These are phyloP conservation scores for Tolypocladium amazonense DNA, from an alignment of 2,329 filamentous ascomycete species.

Conservation along the genomic window DNA sequence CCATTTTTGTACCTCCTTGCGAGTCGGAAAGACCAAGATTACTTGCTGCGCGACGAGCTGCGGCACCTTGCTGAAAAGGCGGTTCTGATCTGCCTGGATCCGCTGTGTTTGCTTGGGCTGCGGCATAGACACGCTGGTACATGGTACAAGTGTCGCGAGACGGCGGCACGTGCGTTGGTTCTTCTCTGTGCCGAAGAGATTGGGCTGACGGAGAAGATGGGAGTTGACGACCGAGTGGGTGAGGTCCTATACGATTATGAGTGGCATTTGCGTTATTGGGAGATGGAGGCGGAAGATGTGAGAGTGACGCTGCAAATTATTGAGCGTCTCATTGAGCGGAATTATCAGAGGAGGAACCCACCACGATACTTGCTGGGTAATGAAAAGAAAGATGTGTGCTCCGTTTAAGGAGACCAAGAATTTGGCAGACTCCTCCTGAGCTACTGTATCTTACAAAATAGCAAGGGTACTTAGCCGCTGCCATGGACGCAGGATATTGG, in stretches of 20 bases:
- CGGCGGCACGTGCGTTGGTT: neutral
- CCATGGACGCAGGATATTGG: too few relatives aligned
- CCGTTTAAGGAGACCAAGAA: too few relatives aligned
- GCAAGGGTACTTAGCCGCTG: too few relatives aligned
- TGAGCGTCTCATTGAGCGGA: neutral
- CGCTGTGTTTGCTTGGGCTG: neutral
- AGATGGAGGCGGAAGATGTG: neutral
- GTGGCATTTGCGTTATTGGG: neutral
- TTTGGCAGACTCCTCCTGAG: too few relatives aligned
- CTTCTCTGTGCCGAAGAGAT: neutral
- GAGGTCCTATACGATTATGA: neutral
- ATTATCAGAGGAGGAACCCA: neutral
- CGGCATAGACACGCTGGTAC: neutral
- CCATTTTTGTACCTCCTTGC: slow-evolving; percentile 1
- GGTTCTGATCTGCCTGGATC: neutral
- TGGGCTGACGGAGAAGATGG: neutral
- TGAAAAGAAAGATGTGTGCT: neutral
- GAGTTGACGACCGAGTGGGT: neutral
- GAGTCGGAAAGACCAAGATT: too few relatives aligned
- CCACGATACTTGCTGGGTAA: neutral
- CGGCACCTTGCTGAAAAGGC: neutral
- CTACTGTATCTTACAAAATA: too few relatives aligned
- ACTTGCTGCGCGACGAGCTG: neutral
- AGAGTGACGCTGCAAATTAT: neutral
- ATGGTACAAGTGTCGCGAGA: neutral